Conservation (phyloP, 495 filamentous ascomycete genomes). For the Penicillium steckii region DNA sequence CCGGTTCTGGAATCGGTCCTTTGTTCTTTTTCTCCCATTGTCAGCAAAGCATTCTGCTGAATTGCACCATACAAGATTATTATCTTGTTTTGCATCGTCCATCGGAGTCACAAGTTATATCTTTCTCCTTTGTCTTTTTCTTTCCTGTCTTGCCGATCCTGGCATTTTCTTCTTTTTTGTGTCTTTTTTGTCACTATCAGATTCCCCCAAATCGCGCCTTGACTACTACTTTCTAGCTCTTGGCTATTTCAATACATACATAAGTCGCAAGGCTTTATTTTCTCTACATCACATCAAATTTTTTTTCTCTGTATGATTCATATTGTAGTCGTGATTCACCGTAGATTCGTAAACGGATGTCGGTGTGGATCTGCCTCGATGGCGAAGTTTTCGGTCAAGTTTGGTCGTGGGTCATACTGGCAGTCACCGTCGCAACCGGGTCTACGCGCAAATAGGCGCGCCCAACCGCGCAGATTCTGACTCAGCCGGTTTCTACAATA, state of each 20-base stretch:
- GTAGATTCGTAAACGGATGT: background rate
- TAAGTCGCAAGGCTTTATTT: constrained; percentile 9
- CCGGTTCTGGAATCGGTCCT: constrained; percentile 16
- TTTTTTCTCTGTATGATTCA: background rate
- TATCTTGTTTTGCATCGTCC: constrained; percentile 16
- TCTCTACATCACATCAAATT: constrained; percentile 5
- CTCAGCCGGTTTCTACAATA: no score
- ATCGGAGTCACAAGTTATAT: constrained; percentile 11
- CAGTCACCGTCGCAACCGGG: constrained; percentile 3
- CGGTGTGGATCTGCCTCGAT: constrained; percentile 3
- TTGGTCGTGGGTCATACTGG: background rate
- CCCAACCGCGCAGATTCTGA: constrained; percentile 4
- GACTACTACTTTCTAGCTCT: constrained; percentile 31
- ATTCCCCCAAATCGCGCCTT: constrained; percentile 24
- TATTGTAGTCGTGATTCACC: background rate
- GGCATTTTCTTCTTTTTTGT: constrained; percentile 4
- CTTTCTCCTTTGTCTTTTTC: constrained; percentile 1
- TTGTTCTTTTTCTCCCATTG: constrained; percentile 3
- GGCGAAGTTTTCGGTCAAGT: constrained; percentile 11
- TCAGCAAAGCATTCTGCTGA: constrained; percentile 1
- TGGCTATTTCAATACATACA: constrained; percentile 18
- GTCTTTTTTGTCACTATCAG: constrained; percentile 12
- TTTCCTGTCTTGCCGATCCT: background rate
- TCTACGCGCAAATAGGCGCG: constrained; percentile 9
- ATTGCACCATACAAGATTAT: constrained; percentile 15